Evolutionary conservation across 169 alveolate species (phyloP).

Genomic region (Cryptosporidium canis): DNA sequence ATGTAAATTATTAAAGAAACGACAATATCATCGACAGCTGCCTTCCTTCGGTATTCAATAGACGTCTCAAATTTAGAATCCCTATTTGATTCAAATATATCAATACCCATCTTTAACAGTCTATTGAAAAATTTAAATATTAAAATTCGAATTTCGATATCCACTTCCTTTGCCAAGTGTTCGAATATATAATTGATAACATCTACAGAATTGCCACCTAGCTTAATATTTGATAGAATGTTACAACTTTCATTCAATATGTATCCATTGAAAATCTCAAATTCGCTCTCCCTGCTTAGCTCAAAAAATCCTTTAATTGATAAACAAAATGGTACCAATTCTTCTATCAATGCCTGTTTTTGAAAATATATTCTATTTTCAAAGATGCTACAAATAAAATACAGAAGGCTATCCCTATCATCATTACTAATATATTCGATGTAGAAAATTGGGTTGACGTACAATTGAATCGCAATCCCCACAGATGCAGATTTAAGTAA

Average conservation of each 20-base stretch:
- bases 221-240: constrained; percentile 5
- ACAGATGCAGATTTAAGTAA: constrained; percentile 35
- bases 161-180: constrained; percentile 17
- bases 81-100: constrained; percentile 3
- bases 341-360: constrained; percentile 42
- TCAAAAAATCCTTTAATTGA: constrained; percentile 30
- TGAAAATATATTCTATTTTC: constrained; percentile 3
- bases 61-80: neutral
- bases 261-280: neutral
- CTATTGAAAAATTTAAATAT: constrained; percentile 11
- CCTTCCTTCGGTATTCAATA: neutral
- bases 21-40: neutral
- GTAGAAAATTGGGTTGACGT: constrained; percentile 51
- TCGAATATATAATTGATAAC: neutral
- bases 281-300: neutral
- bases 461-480: constrained; percentile 64
- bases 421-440: constrained; percentile 27
- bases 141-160: neutral
- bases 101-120: constrained; percentile 36
- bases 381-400: constrained; percentile 21
- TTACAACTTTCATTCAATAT: neutral
- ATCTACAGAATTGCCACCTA: neutral
- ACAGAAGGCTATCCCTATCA: constrained; percentile 17
- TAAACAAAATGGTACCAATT: constrained; percentile 20
- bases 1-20: constrained; percentile 15